Evolutionary conservation across 371 early-diverging fungal species (phyloP), one percentile per base, ranked within the genome.

Genomic region (Capniomyces stellatus): DNA sequence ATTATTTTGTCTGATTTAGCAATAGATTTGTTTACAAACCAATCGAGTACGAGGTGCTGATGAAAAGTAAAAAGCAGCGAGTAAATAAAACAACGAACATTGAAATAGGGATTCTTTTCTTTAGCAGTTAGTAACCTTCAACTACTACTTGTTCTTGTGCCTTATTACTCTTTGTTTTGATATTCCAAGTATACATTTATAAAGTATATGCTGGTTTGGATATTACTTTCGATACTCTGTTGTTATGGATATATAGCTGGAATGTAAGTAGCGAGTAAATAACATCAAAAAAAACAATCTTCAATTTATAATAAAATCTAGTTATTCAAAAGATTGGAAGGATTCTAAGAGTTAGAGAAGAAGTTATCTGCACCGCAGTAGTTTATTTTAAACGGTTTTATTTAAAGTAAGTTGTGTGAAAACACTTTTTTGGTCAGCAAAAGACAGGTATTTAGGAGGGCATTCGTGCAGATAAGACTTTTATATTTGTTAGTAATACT

Each of bases 311-410:
- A n/a, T n/a, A n/a, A n/a, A n/a, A n/a, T 41, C 19, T 64, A 88
- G 88, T 87, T 40, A 82, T 88, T 49, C 74, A 79, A 54, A 77
- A 75, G 49, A 64, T 89, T 44, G 87, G 85, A n/a, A 80, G 81
- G 52, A 64, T 75, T 35, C 57, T 89, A 18, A 75, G 77, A 41
- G 58, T 83, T 42, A 66, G 86, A 35, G 91, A 92, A 60, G 86
- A 85, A 51, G 80, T 87, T 18, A 72, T 89, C 1, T 86, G 89
- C 0, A 87, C 91, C 2, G 88, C 88, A 1, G 67, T 78, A 40
- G 82, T 85, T 0, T 92, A 88, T 63, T 89, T 90, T 52, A 87
- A 85, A 66, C 75, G 93, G 21, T 90, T 88, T 61, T 90, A 86
- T 62, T 69, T 81, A 65, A 83, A 79, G 87, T 85, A 78, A 58